Evolutionary conservation across 2,329 filamentous ascomycete genomes (phyloP).

Genomic region (Xylaria sp.): DNA sequence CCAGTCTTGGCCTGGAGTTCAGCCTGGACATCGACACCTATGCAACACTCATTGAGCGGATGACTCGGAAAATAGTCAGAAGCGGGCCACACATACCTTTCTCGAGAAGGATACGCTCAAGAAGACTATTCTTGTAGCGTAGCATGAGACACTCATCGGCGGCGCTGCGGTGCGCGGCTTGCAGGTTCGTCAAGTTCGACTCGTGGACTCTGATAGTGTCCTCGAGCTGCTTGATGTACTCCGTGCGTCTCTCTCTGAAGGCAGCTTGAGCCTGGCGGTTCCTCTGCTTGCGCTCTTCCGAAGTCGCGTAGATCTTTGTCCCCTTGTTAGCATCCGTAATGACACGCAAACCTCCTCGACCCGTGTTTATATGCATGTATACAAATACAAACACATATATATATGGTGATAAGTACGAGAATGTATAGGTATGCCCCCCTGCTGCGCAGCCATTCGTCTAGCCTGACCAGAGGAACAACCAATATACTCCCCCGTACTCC

Average conservation of each 20-base stretch:
- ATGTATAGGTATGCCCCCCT: neutral
- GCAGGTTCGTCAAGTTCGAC: slow-evolving; percentile 83
- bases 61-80: neutral
- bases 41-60: slow-evolving; percentile 1
- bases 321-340: slow-evolving; percentile 15
- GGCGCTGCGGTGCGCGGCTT: slow-evolving; percentile 88
- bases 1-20: slow-evolving; percentile 90
- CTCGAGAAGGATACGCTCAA: slow-evolving; percentile 92
- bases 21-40: slow-evolving; percentile 94
- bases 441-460: neutral
- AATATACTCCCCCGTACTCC: neutral
- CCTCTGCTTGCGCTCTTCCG: slow-evolving; percentile 95
- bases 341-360: neutral
- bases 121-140: slow-evolving; percentile 93
- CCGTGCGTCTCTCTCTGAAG: slow-evolving; percentile 91
- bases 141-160: slow-evolving; percentile 98
- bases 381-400: neutral
- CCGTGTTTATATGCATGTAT: neutral
- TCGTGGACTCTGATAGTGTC: slow-evolving; percentile 97
- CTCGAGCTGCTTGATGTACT: slow-evolving; percentile 99
- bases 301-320: slow-evolving; percentile 89
- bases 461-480: neutral
- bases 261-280: slow-evolving; percentile 96
- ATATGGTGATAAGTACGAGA: neutral
- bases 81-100: slow-evolving; percentile 58